phyloP scores from a whole-genome alignment of 495 filamentous ascomycete genomes.

The Bryoglossum gracile region DNA sequence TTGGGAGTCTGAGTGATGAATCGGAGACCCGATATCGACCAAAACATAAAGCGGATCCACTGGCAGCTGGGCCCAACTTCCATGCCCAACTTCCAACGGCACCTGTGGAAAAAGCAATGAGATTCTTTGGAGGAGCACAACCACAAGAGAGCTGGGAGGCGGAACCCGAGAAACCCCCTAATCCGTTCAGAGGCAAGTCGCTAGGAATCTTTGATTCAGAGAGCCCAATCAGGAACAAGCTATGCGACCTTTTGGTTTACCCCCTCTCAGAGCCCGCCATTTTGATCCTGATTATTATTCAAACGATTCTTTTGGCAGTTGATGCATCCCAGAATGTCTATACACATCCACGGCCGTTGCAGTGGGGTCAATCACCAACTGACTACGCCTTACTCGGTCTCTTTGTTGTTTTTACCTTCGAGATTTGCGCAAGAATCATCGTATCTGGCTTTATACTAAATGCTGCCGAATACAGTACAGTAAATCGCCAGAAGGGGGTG shows the following conservation, averaged over 20 bases:
- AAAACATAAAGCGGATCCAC: constrained; percentile 19
- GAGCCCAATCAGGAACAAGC: constrained; percentile 59
- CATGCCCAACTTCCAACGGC: constrained; percentile 9
- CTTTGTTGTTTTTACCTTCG: constrained; percentile 86
- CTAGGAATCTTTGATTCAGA: constrained; percentile 77
- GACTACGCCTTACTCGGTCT: constrained; percentile 76
- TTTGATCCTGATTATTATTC: constrained; percentile 76
- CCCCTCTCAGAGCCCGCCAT: constrained; percentile 83
- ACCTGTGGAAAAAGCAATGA: constrained; percentile 22
- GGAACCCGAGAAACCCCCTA: constrained; percentile 31
- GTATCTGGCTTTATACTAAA: constrained; percentile 93
- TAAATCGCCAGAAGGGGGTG: constrained; percentile 62
- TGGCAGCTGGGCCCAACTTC: constrained; percentile 16
- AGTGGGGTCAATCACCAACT: constrained; percentile 62
- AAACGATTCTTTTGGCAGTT: constrained; percentile 78
- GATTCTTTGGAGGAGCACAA: constrained; percentile 12
- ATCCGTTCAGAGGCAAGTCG: constrained; percentile 83
- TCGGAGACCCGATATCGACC: constrained; percentile 13
- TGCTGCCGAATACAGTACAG: constrained; percentile 74
- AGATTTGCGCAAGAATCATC: constrained; percentile 71
- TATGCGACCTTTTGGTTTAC: constrained; percentile 87
- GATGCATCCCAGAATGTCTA: constrained; percentile 68
- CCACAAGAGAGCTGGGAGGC: constrained; percentile 9
- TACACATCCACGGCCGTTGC: constrained; percentile 35
- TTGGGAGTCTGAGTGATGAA: constrained; percentile 22